Base-by-base conservation (phyloP, 2,329 filamentous ascomycete species). In the Neoscytalidium dimidiatum region DNA sequence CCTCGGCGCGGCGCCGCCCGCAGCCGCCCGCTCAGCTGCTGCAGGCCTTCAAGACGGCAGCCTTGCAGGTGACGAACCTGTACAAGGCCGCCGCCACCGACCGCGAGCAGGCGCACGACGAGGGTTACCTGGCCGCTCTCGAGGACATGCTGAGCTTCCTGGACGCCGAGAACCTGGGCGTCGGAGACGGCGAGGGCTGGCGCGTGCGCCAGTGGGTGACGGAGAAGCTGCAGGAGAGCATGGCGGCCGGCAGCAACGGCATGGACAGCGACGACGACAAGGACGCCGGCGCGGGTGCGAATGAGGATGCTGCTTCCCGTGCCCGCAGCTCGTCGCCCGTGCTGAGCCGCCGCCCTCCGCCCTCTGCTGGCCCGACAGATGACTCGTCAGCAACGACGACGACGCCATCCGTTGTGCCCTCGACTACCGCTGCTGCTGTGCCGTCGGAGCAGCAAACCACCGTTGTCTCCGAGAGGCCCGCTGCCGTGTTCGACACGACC, bases 111-210 rank as follows among this genome's bases (percentile, higher is more conserved):
- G 88, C 92, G 52, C 88, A 92, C 57, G 81, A 86, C 58, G 90
- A 94, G 43, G 95, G 95, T 28, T 98, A 97, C 72, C 94, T 97
- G 76, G 94, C 98, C 74, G 96, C 94, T 41, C 82, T 99, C 41
- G 92, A 97, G 68, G 94, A 98, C 70, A 82, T 99, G 4, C 81
- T 97, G n/a, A 79, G 84, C 17, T 96, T 96, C 70, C 81, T 98
- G 62, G 94, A 98, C 75, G 90, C 87, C 73, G 89, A 93, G 73
- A 88, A 92, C 68, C 83, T 96, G 64, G 92, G 92, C 0, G 75
- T 95, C 13, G 86, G 85, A 53, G 91, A 95, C 76, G 92, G 92
- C 14, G 94, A 97, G 76, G 92, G 87, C 7, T 88, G 85, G 83
- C 81, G 81, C 69, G 82, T 90, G 66, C 79, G 87, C 68, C 85